phyloP scores from a whole-genome alignment of 1,139 yeast genomes.

The Arxiozyma bovina region DNA sequence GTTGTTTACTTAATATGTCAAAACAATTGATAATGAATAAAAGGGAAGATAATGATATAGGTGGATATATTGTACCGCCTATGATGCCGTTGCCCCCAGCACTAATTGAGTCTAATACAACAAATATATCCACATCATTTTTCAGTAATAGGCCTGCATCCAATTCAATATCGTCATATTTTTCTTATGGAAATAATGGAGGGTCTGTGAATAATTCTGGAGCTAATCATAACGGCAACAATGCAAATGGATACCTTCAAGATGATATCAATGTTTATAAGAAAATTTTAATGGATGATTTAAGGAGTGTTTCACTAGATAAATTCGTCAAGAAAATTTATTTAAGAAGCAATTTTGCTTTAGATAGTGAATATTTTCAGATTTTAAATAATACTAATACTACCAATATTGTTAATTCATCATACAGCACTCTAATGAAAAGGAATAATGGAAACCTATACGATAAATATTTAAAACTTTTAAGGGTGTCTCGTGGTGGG shows the following conservation, averaged over 20 bases:
- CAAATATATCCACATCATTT: constrained; percentile 9
- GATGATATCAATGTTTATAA: constrained; percentile 26
- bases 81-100: constrained; percentile 1
- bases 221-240: background rate
- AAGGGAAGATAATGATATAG: background rate
- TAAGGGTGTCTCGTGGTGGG: constrained; percentile 28
- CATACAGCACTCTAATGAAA: background rate
- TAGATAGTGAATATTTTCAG: background rate
- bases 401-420: background rate
- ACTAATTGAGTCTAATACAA: background rate
- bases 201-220: background rate
- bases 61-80: background rate
- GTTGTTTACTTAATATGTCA: background rate
- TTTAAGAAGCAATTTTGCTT: background rate
- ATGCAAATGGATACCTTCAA: constrained; percentile 5
- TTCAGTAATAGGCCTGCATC: constrained; percentile 14
- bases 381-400: background rate
- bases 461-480: constrained; percentile 18
- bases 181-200: constrained; percentile 10
- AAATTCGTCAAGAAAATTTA: constrained; percentile 11
- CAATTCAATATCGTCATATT: constrained; percentile 22
- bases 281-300: constrained; percentile 20
- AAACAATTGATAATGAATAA: background rate
- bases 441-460: constrained; percentile 9
- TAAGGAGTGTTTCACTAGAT: constrained; percentile 10